phyloP scores from a whole-genome alignment of 306 rosid species.

The Gynostemma pentaphyllum region DNA sequence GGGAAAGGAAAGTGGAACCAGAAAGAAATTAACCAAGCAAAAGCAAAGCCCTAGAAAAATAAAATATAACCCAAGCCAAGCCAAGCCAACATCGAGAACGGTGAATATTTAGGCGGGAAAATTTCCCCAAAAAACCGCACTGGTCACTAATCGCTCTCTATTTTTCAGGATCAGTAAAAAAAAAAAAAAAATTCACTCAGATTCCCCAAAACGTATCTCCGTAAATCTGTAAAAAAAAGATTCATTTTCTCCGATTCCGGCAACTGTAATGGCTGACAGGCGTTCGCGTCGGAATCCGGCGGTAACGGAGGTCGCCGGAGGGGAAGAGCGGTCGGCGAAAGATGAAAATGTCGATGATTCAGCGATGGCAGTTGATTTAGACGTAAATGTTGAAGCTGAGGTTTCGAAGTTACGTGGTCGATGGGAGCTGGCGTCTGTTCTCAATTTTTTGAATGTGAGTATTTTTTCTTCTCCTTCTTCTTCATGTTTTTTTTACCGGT shows the following conservation, averaged over 20 bases:
- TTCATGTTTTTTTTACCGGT: not conserved
- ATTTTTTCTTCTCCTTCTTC: conserved; percentile 4
- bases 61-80: no score
- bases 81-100: not conserved
- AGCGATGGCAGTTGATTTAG: conserved; percentile 16
- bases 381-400: conserved; percentile 15
- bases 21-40: no score
- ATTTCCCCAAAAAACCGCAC: not conserved
- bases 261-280: conserved; percentile 14
- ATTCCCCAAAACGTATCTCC: not conserved
- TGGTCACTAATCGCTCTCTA: no score
- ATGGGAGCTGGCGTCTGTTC: conserved; percentile 87
- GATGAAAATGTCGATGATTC: conserved; percentile 17
- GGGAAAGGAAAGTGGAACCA: no score
- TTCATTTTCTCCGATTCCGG: not conserved
- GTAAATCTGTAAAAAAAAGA: not conserved
- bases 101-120: not conserved
- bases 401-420: conserved; percentile 46
- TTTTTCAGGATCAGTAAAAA: not conserved
- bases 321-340: conserved; percentile 18
- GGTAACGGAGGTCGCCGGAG: conserved; percentile 4
- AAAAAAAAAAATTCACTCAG: not conserved
- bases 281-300: conserved; percentile 3
- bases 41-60: no score
- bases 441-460: conserved; percentile 61